phyloP scores from a whole-genome alignment of 2,329 filamentous ascomycete species.

The Neofusicoccum sp. region DNA sequence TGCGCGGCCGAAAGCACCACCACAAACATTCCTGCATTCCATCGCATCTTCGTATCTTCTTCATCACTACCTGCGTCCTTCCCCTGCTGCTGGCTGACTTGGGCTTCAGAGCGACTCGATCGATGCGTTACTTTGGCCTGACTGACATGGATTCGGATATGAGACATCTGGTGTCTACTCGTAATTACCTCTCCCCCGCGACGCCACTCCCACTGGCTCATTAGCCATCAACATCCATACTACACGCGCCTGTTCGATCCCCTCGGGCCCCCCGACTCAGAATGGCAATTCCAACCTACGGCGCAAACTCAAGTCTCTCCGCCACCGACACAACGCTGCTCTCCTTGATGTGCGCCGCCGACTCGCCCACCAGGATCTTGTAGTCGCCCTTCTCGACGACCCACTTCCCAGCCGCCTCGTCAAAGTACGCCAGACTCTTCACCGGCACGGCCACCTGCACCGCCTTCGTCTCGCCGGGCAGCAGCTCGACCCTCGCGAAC shows the following conservation, averaged over 20 bases:
- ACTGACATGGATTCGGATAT: neutral
- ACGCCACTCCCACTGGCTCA: neutral
- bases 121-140: neutral
- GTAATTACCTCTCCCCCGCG: neutral
- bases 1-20: neutral
- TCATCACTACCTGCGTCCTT: neutral
- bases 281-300: neutral
- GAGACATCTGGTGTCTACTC: neutral
- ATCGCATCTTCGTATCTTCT: neutral
- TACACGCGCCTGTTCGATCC: neutral
- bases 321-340: neutral
- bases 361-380: slow-evolving; percentile 60
- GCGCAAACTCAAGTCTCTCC: slow-evolving; percentile 4
- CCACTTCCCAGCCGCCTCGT: slow-evolving; percentile 60
- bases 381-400: slow-evolving; percentile 65
- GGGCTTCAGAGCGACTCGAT: too few species aligned
- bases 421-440: slow-evolving; percentile 59
- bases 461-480: slow-evolving; percentile 36
- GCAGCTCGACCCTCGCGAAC: slow-evolving; percentile 51
- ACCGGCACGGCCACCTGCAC: slow-evolving; percentile 40
- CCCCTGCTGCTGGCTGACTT: too few species aligned
- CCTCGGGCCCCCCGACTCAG: neutral
- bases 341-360: slow-evolving; percentile 49
- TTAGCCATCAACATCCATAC: neutral
- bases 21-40: neutral